Percentiles rank a stretch among this genome's conserved stretches.
Conservation (phyloP, 1,139 yeast species). For the Pichia sp. region DNA sequence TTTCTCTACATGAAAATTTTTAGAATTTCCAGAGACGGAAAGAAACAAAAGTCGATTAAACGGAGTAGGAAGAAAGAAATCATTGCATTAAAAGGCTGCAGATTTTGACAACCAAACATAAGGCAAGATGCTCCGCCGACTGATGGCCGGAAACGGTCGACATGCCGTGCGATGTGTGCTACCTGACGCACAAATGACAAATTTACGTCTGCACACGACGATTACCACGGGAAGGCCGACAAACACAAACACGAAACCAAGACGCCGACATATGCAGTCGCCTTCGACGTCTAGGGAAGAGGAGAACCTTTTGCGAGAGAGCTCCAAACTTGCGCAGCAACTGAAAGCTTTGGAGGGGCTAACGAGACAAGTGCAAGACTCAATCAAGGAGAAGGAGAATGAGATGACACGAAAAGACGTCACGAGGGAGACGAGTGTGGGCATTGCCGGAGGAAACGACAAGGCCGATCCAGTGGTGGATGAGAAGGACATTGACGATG, state of each 20-base stretch:
- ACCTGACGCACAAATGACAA: neutral
- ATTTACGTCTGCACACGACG: neutral
- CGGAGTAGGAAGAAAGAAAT: too few relatives aligned
- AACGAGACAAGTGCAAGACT: slow-evolving; percentile 32
- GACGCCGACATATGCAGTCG: neutral
- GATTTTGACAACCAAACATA: neutral
- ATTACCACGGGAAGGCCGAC: neutral
- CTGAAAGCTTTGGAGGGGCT: slow-evolving; percentile 40
- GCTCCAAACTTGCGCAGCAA: slow-evolving; percentile 33
- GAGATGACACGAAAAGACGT: slow-evolving; percentile 20
- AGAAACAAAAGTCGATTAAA: neutral
- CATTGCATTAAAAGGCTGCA: too few relatives aligned
- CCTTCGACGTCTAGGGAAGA: slow-evolving; percentile 1
- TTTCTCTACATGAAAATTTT: slow-evolving; percentile 1
- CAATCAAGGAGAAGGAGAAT: slow-evolving; percentile 28
- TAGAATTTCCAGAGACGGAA: slow-evolving; percentile 1
- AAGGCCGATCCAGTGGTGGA: slow-evolving; percentile 20
- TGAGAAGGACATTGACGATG: slow-evolving; percentile 32
- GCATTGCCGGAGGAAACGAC: neutral
- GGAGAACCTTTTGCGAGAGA: slow-evolving; percentile 5
- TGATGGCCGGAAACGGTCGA: neutral
- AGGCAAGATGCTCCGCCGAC: neutral
- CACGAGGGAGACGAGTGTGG: slow-evolving; percentile 17
- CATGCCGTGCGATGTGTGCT: neutral
- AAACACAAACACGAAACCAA: neutral